Base-by-base conservation (phyloP, 176 grass and related monocot species). In the Hordeum marinum region DNA sequence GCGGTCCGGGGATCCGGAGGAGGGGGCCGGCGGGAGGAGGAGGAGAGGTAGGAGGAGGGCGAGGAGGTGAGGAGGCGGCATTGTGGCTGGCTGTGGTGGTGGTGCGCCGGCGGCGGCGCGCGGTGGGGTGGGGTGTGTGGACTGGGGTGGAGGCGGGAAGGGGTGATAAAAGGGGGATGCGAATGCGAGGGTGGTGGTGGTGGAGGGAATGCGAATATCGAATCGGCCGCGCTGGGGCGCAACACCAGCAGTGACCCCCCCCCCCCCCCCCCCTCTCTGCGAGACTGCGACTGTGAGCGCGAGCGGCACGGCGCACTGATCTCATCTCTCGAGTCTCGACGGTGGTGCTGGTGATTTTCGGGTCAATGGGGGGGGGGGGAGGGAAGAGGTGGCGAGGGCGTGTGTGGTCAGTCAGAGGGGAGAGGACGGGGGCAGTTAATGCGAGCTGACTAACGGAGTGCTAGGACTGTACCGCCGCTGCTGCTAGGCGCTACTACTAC, bases 121-220 rank as follows among this genome's bases (percentile, higher is more conserved):
- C 12, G 37, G 68, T n/a, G n/a, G n/a, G n/a, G n/a, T n/a, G n/a
- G n/a, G n/a, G n/a, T 72, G 80, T 79, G 67, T 83, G 88, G 83
- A 35, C 31, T 17, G 68, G 68, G 15, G n/a, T 24, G 41, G 70
- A 73, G 70, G 70, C 70, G 41, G 70, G 70, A 73, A 69, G 40
- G 40, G 40, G 1, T 41, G 40, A 57, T 73, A 73, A 73, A 73
- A 73, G 70, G 70, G 41, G 24, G 11, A 29, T 1, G 24, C 3
- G 25, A 3, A 9, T 0, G 48, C 5, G 6, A 10, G n/a, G 11
- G 10, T 27, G 59, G 68, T 43, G 41, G 70, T 73, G 70, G 70
- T 5, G 0, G 70, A 48, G 70, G 70, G 70, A 73, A 73, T 73
- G 70, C 43, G 70, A 73, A 73, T 73, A 48, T 73, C 24, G 68